These are phyloP conservation scores for Ascochyta lentis DNA, from an alignment of 2,329 filamentous ascomycete species.

Conservation along the genomic window DNA sequence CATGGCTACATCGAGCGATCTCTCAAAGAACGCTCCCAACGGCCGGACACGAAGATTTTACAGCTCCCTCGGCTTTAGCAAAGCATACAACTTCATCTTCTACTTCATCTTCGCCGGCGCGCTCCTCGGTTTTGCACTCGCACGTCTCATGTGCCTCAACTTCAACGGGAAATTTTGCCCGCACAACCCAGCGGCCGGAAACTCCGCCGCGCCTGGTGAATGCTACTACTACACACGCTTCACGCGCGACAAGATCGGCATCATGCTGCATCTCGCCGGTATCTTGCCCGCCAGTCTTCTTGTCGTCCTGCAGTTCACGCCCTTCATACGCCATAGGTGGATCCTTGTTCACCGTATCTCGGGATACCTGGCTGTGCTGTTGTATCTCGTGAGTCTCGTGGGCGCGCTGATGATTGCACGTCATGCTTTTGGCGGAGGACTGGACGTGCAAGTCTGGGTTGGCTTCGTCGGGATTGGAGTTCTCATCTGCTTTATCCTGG, in stretches of 20 bases:
- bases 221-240: conserved; percentile 52
- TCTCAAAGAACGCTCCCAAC: conserved; percentile 18
- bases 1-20: conserved; percentile 3
- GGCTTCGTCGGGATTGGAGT: conserved; percentile 57
- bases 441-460: conserved; percentile 57
- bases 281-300: conserved; percentile 52
- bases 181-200: conserved; percentile 5
- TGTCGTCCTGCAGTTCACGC: conserved; percentile 52
- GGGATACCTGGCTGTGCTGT: conserved; percentile 62
- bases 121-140: conserved; percentile 51
- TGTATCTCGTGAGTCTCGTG: conserved; percentile 56
- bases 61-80: conserved; percentile 61
- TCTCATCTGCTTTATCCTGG: conserved; percentile 53
- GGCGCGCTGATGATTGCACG: conserved; percentile 63
- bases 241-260: conserved; percentile 46
- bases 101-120: conserved; percentile 46
- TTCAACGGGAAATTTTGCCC: conserved; percentile 46
- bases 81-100: conserved; percentile 64
- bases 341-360: conserved; percentile 66
- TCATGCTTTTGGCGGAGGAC: conserved; percentile 61
- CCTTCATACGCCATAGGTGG: conserved; percentile 54
- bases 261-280: conserved; percentile 52
- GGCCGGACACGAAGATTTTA: conserved; percentile 24
- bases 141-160: conserved; percentile 58
- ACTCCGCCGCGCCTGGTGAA: conserved; percentile 50